Evolutionary conservation across 176 grass and related monocot species (phyloP).

Genomic region (Echinochloa phyllopogon): DNA sequence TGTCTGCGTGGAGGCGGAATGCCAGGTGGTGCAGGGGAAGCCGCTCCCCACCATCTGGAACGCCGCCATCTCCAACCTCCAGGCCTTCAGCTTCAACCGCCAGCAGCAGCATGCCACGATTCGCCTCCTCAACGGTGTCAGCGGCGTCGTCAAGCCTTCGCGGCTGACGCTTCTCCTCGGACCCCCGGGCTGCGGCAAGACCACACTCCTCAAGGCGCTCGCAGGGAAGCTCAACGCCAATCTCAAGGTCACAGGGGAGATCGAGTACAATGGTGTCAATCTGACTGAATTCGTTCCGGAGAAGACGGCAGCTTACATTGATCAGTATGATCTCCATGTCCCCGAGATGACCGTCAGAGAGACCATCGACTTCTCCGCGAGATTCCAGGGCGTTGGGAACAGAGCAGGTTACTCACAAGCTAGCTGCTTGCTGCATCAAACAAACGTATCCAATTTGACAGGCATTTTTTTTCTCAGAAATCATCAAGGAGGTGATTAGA

Average conservation of each 20-base stretch:
- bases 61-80: slow-evolving; percentile 28
- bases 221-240: slow-evolving; percentile 66
- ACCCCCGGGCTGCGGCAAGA: slow-evolving; percentile 81
- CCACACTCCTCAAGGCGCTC: slow-evolving; percentile 72
- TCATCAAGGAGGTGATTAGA: slow-evolving; percentile 74
- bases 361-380: slow-evolving; percentile 68
- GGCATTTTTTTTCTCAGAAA: neutral
- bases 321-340: slow-evolving; percentile 66
- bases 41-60: slow-evolving; percentile 70
- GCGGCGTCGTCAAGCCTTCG: slow-evolving; percentile 49
- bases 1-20: slow-evolving; percentile 55
- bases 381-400: slow-evolving; percentile 53
- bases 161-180: slow-evolving; percentile 84
- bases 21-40: slow-evolving; percentile 62
- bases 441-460: neutral
- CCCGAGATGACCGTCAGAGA: slow-evolving; percentile 82
- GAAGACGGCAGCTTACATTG: slow-evolving; percentile 75
- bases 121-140: slow-evolving; percentile 44
- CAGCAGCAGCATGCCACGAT: slow-evolving; percentile 49
- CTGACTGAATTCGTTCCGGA: slow-evolving; percentile 64
- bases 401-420: slow-evolving; percentile 20
- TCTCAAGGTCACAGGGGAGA: slow-evolving; percentile 62
- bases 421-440: neutral
- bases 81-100: slow-evolving; percentile 15
- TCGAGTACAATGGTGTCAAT: slow-evolving; percentile 66